A percentile compares a stretch with the other conserved stretches of the same genome.
Evolutionary conservation across 345 rosid species (phyloP).

Genomic region (Citrus glauca): DNA sequence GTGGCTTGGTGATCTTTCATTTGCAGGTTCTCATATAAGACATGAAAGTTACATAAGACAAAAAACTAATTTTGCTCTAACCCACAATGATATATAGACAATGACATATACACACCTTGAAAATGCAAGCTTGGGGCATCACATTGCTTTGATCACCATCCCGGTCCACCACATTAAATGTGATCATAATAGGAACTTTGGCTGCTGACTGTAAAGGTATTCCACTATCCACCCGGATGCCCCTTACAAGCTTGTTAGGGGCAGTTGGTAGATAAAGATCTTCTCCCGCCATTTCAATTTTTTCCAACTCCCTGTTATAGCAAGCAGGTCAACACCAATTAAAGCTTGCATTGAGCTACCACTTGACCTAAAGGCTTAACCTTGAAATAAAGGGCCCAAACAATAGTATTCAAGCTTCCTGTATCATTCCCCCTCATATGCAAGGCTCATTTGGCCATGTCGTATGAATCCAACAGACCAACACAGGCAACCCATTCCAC

Average conservation of each 20-base stretch:
- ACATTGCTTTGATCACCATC: slow-evolving; percentile 58
- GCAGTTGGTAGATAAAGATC: slow-evolving; percentile 97
- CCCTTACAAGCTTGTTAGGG: slow-evolving; percentile 83
- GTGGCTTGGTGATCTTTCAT: neutral
- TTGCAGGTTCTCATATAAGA: neutral
- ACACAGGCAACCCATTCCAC: neutral
- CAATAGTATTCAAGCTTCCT: neutral
- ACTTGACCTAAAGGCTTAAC: neutral
- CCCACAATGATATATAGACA: neutral
- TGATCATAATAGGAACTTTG: slow-evolving; percentile 94
- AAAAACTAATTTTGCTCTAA: neutral
- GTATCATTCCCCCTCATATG: neutral
- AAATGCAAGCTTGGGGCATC: slow-evolving; percentile 94
- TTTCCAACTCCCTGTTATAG: slow-evolving; percentile 75
- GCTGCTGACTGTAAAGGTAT: slow-evolving; percentile 99
- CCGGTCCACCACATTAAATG: slow-evolving; percentile 88
- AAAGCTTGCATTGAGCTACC: neutral
- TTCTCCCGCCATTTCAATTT: slow-evolving; percentile 80
- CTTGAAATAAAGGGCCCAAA: neutral
- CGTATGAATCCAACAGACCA: neutral
- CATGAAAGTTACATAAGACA: neutral
- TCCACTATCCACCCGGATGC: slow-evolving; percentile 89
- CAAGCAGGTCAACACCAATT: slow-evolving; percentile 13
- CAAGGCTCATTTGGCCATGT: neutral
- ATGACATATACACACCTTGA: slow-evolving; percentile 53